Evolutionary conservation across 1,139 yeast species (phyloP).

Genomic region (Pichia sp.): DNA sequence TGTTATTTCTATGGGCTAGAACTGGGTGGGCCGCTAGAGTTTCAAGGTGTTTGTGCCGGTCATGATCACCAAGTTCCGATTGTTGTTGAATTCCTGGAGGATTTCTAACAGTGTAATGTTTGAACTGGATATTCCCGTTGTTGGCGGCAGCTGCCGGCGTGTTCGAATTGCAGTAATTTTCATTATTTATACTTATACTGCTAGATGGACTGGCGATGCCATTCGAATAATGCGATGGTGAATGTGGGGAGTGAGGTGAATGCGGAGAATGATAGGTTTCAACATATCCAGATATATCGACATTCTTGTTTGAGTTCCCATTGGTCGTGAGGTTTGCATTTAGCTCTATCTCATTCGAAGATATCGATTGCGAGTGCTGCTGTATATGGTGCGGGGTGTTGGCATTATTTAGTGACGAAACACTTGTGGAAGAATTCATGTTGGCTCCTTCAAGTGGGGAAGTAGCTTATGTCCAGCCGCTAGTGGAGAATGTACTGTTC

Average conservation of each 20-base stretch:
- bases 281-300: background rate
- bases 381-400: slow-evolving; percentile 5
- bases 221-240: slow-evolving; percentile 5
- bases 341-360: background rate
- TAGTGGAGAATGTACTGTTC: no score
- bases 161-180: background rate
- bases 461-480: background rate
- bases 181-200: slow-evolving; percentile 1
- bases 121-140: slow-evolving; percentile 10
- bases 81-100: slow-evolving; percentile 11
- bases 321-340: background rate
- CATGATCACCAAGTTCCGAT: background rate
- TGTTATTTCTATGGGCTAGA: background rate
- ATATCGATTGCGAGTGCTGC: background rate
- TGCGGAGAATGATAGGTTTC: background rate
- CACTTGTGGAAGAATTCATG: slow-evolving; percentile 1
- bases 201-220: background rate
- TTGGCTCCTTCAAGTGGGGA: background rate
- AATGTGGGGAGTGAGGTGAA: slow-evolving; percentile 6
- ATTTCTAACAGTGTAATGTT: slow-evolving; percentile 12
- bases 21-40: background rate
- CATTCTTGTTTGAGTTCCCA: background rate
- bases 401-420: background rate
- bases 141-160: background rate
- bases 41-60: background rate